Percentiles rank a stretch among this genome's conserved stretches.
These are phyloP conservation scores for Lepiota venenata DNA, from an alignment of 768 basidiomycete genomes.

Conservation along the genomic window DNA sequence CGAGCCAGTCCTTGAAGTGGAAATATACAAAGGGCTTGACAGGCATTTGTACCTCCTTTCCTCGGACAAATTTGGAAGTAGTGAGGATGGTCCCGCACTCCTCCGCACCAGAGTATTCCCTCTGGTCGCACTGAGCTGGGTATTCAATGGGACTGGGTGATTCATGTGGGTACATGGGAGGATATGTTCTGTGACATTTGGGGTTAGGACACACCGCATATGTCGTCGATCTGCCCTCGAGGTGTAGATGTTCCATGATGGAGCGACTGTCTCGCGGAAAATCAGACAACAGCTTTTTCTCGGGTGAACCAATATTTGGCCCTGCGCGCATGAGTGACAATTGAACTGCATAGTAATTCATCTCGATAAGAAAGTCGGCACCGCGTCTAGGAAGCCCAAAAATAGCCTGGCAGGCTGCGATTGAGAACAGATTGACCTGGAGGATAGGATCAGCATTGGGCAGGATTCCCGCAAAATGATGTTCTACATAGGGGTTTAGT, in stretches of 20 bases:
- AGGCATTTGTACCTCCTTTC: constrained; percentile 7
- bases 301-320: no score
- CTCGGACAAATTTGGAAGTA: neutral
- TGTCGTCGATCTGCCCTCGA: constrained; percentile 12
- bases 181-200: constrained; percentile 14
- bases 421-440: no score
- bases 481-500: no score
- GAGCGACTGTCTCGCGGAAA: neutral
- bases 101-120: constrained; percentile 3
- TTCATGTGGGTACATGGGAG: constrained; percentile 8
- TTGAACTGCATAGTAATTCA: no score
- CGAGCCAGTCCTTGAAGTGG: constrained; percentile 24
- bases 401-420: no score
- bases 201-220: constrained; percentile 16
- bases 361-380: no score
- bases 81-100: constrained; percentile 12
- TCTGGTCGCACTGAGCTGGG: constrained; percentile 11
- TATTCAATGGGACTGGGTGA: constrained; percentile 11
- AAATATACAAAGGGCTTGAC: constrained; percentile 19
- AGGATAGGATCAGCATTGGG: no score
- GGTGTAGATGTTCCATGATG: neutral
- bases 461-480: no score
- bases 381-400: no score
- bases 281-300: no score
- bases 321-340: no score